Base-by-base conservation (phyloP, 2,329 filamentous ascomycete species). In the Epicoccum sorghinum region DNA sequence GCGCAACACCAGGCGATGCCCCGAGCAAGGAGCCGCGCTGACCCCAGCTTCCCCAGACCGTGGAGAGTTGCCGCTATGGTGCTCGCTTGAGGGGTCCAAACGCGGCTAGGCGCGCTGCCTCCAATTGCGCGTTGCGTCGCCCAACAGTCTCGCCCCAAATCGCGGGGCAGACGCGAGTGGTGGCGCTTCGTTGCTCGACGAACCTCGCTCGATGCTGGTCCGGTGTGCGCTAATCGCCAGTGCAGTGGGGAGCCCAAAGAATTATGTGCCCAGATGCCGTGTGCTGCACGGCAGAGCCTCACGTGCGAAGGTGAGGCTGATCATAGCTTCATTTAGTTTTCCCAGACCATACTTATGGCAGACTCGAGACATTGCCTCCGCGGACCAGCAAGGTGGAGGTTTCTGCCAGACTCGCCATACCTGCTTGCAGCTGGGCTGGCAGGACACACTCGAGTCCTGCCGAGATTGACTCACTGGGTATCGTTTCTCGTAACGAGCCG, bases 11-110 rank as follows among this genome's bases (percentile, higher is more conserved):
- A 49, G 14, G 45, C 35, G 43, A 54, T 30, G 45, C 51, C 51
- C 46, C 52, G 45, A 45, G 45, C 36, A 49, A 54, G 36, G 46
- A 50, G 46, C 52, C 52, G 41, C 52, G 45, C 46, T 45, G 46
- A 29, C 52, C 45, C 45, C 46, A 46, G 45, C 36, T 49, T 42
- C 52, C 41, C 52, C 52, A 55, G 52, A 55, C 37, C 33, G 23
- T 39, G 38, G 35, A 14, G 35, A 37, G 24, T 18, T 46, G 49
- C 46, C 37, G 42, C 37, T 46, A 39, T 30, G 9, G 33, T 41
- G 36, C 41, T 55, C 52, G 52, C 45, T 37, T 48, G 29, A 29
- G n/a, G 27, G 24, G 35, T 14, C 45, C 38, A 23, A 35, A 46
- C 35, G 29, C 40, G 46, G 52, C 52, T 55, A 55, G 46, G n/a